A percentile compares a stretch with the other conserved stretches of the same genome.
These are phyloP conservation scores for Spiromastix sp. DNA, from an alignment of 2,329 filamentous ascomycete genomes.

Conservation along the genomic window DNA sequence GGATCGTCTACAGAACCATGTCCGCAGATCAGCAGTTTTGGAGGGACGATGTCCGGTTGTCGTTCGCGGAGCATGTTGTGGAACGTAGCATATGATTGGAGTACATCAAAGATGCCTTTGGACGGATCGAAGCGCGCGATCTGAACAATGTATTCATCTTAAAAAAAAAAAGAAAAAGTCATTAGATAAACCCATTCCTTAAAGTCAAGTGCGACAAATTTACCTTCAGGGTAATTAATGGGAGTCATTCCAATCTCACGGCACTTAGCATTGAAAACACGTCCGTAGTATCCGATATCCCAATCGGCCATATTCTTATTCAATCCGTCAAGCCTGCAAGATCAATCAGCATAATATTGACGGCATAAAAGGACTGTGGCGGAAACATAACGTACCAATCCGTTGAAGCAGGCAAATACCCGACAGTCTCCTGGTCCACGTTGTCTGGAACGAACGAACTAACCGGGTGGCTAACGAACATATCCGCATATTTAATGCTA, in stretches of 20 bases:
- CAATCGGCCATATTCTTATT: conserved; percentile 64
- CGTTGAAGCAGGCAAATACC: conserved; percentile 69
- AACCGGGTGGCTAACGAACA: conserved; percentile 77
- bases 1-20: conserved; percentile 76
- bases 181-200: too few relatives aligned
- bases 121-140: conserved; percentile 75
- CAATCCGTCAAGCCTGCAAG: conserved; percentile 57
- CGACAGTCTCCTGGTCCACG: conserved; percentile 56
- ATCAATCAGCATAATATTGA: too few relatives aligned
- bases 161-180: conserved; percentile 17
- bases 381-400: conserved; percentile 49
- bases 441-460: conserved; percentile 60
- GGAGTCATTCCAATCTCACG: conserved; percentile 43
- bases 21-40: conserved; percentile 62
- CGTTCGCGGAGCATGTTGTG: conserved; percentile 46
- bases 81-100: conserved; percentile 66
- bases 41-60: conserved; percentile 45
- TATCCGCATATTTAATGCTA: conserved; percentile 58
- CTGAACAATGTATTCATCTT: conserved; percentile 67
- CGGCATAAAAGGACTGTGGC: too few relatives aligned
- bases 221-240: conserved; percentile 30
- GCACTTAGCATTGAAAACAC: conserved; percentile 57
- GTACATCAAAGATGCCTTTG: conserved; percentile 69
- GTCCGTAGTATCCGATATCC: conserved; percentile 63
- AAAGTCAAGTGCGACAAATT: too few relatives aligned